Conservation (phyloP, 2,329 filamentous ascomycete genomes). For the Colletotrichum sp. region DNA sequence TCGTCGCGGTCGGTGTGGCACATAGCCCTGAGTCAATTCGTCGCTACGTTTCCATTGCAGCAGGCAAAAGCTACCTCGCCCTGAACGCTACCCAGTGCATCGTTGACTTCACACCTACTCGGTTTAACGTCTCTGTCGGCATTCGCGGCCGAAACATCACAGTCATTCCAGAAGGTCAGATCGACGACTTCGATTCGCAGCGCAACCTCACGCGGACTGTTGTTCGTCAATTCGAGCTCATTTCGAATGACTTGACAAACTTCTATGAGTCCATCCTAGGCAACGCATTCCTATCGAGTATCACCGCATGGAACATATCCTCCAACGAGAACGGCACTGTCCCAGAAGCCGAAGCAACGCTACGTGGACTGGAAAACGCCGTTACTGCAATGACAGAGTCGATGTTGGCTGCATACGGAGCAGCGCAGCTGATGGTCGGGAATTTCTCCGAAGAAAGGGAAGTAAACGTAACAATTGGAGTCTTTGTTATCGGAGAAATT, state of each 20-base stretch:
- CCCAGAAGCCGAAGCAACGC: background rate
- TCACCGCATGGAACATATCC: slow-evolving; percentile 20
- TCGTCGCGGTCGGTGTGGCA: slow-evolving; percentile 36
- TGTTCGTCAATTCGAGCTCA: slow-evolving; percentile 38
- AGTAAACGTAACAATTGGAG: slow-evolving; percentile 20
- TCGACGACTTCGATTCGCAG: slow-evolving; percentile 27
- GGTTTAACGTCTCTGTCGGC: slow-evolving; percentile 34
- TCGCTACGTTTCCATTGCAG: slow-evolving; percentile 33
- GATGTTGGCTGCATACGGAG: slow-evolving; percentile 33
- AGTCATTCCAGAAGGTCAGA: slow-evolving; percentile 25
- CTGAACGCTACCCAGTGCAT: slow-evolving; percentile 37
- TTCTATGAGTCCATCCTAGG: slow-evolving; percentile 40
- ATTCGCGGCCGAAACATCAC: slow-evolving; percentile 31
- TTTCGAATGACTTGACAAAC: slow-evolving; percentile 40
- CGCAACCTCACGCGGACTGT: slow-evolving; percentile 33
- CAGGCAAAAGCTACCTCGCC: slow-evolving; percentile 31
- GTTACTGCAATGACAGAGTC: slow-evolving; percentile 25
- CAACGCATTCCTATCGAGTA: slow-evolving; percentile 36
- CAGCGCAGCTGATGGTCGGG: slow-evolving; percentile 38
- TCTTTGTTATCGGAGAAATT: background rate
- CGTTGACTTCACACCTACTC: slow-evolving; percentile 29
- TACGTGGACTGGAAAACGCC: slow-evolving; percentile 23
- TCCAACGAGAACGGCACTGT: background rate
- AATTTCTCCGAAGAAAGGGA: background rate
- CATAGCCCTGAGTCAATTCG: slow-evolving; percentile 25